Base-by-base conservation (phyloP, 495 filamentous ascomycete species). In the Podospora australis region DNA sequence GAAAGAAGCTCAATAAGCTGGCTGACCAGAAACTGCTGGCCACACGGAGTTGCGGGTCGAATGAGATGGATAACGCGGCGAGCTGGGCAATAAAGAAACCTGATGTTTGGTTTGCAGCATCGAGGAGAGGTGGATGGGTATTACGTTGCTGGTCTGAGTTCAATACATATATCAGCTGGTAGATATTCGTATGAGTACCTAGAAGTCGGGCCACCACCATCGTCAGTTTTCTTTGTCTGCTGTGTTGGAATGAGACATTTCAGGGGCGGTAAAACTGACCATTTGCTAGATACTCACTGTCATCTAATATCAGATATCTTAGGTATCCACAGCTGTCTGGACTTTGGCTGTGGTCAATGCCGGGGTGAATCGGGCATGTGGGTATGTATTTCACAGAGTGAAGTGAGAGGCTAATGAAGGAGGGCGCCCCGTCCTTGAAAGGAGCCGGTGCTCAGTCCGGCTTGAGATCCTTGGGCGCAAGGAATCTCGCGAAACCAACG, bases 381-480 rank as follows among this genome's bases (percentile, higher is more conserved):
- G 6, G 47, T 43, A 39, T 39, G 39, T 22, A 21, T 42, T 39
- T 36, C 14, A 8, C 14, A 16, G 19, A 36, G 32, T 36, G 32
- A 16, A 36, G 14, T 16, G 14, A 36, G n/a, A 10, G n/a, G 24
- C n/a, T 36, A 36, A 32, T 13, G 26, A 52, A 48, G 54, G 42
- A 58, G 62, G 62, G 59, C 56, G 62, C 59, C 55, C 62, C 57
- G 54, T 42, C 50, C 48, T 49, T n/a, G 28, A 20, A 46, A 42
- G 24, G 10, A 42, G 46, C 46, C 39, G 39, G 28, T 52, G 20
- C 36, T 45, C 43, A 41, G 43, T 52, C 30, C 32, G 46, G 40
- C 41, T 39, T 48, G 56, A n/a, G 46, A 48, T 44, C 61, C 56
- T 58, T 57, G 59, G 52, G 59, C 59, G 59, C 56, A 62, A 62